Evolutionary conservation across 805 yeast species (phyloP).

Genomic region (Saccharomycopsis fodiens): DNA sequence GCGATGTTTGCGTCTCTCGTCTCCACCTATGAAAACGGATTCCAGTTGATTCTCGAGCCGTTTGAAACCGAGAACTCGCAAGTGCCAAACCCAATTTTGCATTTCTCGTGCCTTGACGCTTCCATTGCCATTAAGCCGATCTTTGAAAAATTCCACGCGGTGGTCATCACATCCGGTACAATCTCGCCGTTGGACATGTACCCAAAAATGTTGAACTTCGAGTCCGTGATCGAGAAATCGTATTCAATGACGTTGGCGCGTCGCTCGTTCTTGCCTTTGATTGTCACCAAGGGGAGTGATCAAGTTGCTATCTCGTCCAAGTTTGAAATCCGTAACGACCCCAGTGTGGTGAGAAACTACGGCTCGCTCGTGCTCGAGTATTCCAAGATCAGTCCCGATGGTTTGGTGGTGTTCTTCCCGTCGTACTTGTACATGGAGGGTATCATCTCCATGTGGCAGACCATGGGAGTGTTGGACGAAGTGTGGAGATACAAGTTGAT

Average conservation of each 20-base stretch:
- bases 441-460: slow-evolving; percentile 97
- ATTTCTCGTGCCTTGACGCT: slow-evolving; percentile 94
- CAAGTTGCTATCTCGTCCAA: slow-evolving; percentile 96
- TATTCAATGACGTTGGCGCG: slow-evolving; percentile 94
- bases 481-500: slow-evolving; percentile 97
- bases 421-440: slow-evolving; percentile 97
- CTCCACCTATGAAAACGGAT: slow-evolving; percentile 91
- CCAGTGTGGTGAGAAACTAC: slow-evolving; percentile 94
- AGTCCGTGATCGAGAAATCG: slow-evolving; percentile 88
- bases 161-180: slow-evolving; percentile 94
- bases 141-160: slow-evolving; percentile 86
- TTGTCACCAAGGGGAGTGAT: slow-evolving; percentile 95
- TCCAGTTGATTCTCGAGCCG: slow-evolving; percentile 87
- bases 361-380: slow-evolving; percentile 90
- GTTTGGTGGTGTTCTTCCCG: slow-evolving; percentile 96
- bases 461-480: slow-evolving; percentile 95
- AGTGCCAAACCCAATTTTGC: slow-evolving; percentile 92
- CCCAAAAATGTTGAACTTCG: slow-evolving; percentile 92
- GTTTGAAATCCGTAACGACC: slow-evolving; percentile 95
- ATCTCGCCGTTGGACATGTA: slow-evolving; percentile 98
- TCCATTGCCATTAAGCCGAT: slow-evolving; percentile 97
- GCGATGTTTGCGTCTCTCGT: slow-evolving; percentile 96
- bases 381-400: slow-evolving; percentile 95
- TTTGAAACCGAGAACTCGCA: slow-evolving; percentile 88
- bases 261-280: slow-evolving; percentile 87